Evolutionary conservation across 306 rosid species (phyloP).

Genomic region (Acacia melanoxylon): DNA sequence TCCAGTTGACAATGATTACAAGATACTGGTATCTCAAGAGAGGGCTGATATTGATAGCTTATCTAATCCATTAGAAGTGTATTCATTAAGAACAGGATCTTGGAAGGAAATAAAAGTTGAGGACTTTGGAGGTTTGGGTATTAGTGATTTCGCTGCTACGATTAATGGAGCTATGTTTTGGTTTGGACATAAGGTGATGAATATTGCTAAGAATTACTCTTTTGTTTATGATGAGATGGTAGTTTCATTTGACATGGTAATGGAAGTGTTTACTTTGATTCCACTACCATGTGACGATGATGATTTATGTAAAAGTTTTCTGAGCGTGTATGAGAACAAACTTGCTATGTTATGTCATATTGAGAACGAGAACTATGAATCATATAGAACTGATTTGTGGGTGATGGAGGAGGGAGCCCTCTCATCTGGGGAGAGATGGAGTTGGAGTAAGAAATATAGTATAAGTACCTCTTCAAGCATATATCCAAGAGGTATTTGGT

Average conservation of each 20-base stretch:
- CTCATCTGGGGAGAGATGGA: not conserved
- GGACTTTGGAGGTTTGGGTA: not conserved
- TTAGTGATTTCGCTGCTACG: rapidly evolving
- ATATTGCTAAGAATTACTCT: not conserved
- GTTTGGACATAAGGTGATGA: not conserved
- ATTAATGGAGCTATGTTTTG: not conserved
- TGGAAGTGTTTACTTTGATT: not conserved
- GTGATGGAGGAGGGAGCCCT: not conserved
- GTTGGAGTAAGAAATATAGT: not conserved
- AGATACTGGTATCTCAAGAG: not conserved
- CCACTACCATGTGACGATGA: not conserved
- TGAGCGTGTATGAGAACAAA: not conserved
- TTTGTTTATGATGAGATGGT: not conserved
- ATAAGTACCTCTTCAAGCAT: not conserved
- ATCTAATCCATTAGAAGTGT: not conserved
- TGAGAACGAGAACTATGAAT: not conserved
- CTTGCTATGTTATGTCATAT: not conserved
- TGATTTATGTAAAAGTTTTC: not conserved
- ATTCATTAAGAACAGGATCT: not conserved
- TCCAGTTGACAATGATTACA: not conserved
- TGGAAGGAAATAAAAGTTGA: too few relatives aligned
- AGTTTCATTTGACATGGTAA: not conserved
- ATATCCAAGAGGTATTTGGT: not conserved
- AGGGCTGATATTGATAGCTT: not conserved
- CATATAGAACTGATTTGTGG: not conserved